Evolutionary conservation across 495 filamentous ascomycete species (phyloP).

Genomic region (Neurospora tetrasperma): DNA sequence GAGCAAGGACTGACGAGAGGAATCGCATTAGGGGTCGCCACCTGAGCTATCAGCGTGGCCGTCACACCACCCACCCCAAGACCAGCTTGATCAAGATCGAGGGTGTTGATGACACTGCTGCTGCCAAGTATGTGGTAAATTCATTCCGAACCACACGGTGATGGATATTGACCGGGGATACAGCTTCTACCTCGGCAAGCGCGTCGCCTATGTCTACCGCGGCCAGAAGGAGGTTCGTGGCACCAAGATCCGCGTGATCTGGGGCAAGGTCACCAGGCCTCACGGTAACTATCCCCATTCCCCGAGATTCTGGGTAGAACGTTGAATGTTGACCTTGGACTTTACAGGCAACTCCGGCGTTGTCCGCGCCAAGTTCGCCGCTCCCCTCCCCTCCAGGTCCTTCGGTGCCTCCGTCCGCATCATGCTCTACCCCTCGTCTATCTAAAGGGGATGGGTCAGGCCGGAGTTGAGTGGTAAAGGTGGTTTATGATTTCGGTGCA

Average conservation of each 20-base stretch:
- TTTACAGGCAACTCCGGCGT: slow-evolving; percentile 82
- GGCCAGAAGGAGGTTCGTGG: slow-evolving; percentile 84
- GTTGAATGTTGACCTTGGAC: slow-evolving; percentile 8
- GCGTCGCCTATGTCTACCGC: slow-evolving; percentile 93
- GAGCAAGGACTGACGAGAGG: slow-evolving; percentile 20
- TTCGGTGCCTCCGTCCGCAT: slow-evolving; percentile 95
- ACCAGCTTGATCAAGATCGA: slow-evolving; percentile 93
- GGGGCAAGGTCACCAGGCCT: slow-evolving; percentile 94
- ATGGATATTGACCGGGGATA: slow-evolving; percentile 17
- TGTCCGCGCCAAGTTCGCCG: slow-evolving; percentile 89
- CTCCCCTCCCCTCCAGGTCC: slow-evolving; percentile 87
- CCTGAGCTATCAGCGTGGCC: slow-evolving; percentile 85
- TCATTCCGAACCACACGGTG: not conserved
- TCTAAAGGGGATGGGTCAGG: slow-evolving; percentile 38
- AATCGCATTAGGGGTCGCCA: slow-evolving; percentile 64
- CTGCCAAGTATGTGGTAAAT: slow-evolving; percentile 59
- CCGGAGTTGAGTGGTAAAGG: slow-evolving; percentile 44
- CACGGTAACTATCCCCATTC: slow-evolving; percentile 55
- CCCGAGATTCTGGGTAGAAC: not conserved
- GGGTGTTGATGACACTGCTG: slow-evolving; percentile 79
- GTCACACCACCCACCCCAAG: slow-evolving; percentile 73
- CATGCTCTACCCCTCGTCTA: slow-evolving; percentile 94
- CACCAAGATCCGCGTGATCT: slow-evolving; percentile 96
- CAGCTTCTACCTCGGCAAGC: slow-evolving; percentile 90
- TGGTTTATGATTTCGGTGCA: slow-evolving; percentile 46